A percentile compares a stretch with the other conserved stretches of the same genome.
Evolutionary conservation across 306 rosid species (phyloP).

Genomic region (Vigna nakashimae): DNA sequence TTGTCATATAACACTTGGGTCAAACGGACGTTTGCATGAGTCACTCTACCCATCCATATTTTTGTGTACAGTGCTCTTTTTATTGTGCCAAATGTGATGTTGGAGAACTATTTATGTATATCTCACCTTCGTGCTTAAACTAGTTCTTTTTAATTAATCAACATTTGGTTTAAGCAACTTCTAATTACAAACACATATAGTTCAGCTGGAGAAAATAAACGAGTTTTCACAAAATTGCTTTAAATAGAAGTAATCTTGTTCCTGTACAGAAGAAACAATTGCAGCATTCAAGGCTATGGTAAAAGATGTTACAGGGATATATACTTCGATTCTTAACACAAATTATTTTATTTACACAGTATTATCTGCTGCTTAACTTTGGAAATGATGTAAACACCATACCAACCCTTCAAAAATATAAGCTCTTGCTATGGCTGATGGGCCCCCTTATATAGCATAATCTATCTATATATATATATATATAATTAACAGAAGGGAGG

Average conservation of each 20-base stretch:
- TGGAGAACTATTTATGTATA: no score
- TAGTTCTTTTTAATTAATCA: no score
- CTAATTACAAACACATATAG: neutral
- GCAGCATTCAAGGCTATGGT: conserved; percentile 41
- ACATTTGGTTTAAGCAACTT: conserved; percentile 6
- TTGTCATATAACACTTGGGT: no score
- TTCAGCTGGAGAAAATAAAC: neutral
- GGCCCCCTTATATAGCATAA: conserved; percentile 41
- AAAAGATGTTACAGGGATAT: conserved; percentile 49
- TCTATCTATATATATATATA: conserved; percentile 40
- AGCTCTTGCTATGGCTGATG: conserved; percentile 43
- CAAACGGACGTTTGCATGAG: no score
- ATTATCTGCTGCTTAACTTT: conserved; percentile 50
- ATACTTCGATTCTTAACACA: conserved; percentile 45
- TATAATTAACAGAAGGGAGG: conserved; percentile 39
- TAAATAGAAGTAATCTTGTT: conserved; percentile 51
- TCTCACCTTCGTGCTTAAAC: no score
- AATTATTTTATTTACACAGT: conserved; percentile 65
- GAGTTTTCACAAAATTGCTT: conserved; percentile 16
- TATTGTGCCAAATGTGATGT: no score
- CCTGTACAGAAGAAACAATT: conserved; percentile 61
- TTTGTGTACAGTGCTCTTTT: no score
- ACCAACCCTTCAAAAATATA: conserved; percentile 48
- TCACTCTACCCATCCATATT: no score
- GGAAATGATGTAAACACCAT: conserved; percentile 38